Conservation (phyloP, 2,329 filamentous ascomycete species). For the Fusarium pilosicola region DNA sequence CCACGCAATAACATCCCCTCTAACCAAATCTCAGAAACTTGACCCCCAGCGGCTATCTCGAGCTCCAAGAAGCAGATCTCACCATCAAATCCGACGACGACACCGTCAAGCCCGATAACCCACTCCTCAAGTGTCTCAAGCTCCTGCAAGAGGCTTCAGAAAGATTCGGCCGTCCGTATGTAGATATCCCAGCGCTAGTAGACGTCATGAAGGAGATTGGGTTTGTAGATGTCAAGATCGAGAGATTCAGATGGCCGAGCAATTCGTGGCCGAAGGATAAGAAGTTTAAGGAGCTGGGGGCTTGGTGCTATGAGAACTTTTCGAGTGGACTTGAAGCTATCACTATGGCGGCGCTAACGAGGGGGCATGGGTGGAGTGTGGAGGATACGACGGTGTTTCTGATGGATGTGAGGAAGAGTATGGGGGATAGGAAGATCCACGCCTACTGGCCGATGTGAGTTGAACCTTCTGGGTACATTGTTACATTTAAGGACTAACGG, state of each 20-base stretch:
- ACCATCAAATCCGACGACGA: neutral
- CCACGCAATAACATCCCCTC: fast-evolving
- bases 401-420: neutral
- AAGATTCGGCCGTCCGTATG: neutral
- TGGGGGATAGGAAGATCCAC: neutral
- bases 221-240: neutral
- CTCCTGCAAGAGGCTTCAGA: neutral
- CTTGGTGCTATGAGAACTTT: neutral
- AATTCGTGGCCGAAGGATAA: neutral
- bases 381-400: neutral
- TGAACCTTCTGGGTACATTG: fast-evolving
- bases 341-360: neutral
- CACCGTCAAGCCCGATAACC: neutral
- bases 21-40: neutral
- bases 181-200: neutral
- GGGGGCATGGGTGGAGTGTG: neutral
- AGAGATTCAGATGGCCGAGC: neutral
- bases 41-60: neutral
- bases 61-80: neutral
- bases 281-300: neutral
- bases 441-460: neutral
- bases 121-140: neutral
- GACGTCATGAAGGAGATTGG: neutral
- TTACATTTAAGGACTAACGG: neutral
- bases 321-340: neutral